phyloP scores from a whole-genome alignment of 2,329 filamentous ascomycete species.

The Diaporthe australafricana region DNA sequence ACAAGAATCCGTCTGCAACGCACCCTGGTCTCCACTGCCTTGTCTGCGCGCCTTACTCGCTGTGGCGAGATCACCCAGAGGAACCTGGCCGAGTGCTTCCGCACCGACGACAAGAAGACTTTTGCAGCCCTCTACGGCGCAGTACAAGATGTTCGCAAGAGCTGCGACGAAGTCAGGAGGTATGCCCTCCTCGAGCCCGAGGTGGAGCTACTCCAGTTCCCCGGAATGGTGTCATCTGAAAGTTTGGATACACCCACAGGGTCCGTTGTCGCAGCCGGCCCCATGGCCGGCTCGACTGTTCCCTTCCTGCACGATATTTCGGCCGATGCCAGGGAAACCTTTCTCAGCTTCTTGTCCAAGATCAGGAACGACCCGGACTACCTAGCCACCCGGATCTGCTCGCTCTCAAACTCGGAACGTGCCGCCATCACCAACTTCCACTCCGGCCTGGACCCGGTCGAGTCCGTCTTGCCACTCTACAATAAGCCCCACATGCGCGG shows the following conservation, averaged over 20 bases:
- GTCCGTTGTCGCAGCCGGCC: constrained; percentile 49
- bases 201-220: constrained; percentile 70
- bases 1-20: constrained; percentile 80
- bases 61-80: constrained; percentile 81
- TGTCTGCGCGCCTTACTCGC: constrained; percentile 79
- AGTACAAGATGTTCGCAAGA: constrained; percentile 82
- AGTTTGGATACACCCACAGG: constrained; percentile 61
- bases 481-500: constrained; percentile 60
- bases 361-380: constrained; percentile 90
- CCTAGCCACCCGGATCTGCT: constrained; percentile 83
- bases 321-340: constrained; percentile 76
- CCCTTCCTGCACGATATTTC: constrained; percentile 81
- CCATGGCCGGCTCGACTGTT: constrained; percentile 56
- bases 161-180: constrained; percentile 77
- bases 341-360: constrained; percentile 83
- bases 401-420: constrained; percentile 81
- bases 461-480: constrained; percentile 83
- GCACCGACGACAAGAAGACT: constrained; percentile 80
- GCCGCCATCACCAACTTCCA: constrained; percentile 82
- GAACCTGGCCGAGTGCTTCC: constrained; percentile 82
- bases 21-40: constrained; percentile 78
- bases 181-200: constrained; percentile 80
- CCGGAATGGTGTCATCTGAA: constrained; percentile 61
- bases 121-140: constrained; percentile 82
- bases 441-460: constrained; percentile 81